phyloP scores from a whole-genome alignment of 2,329 filamentous ascomycete species.

The Aspergillus udagawae region DNA sequence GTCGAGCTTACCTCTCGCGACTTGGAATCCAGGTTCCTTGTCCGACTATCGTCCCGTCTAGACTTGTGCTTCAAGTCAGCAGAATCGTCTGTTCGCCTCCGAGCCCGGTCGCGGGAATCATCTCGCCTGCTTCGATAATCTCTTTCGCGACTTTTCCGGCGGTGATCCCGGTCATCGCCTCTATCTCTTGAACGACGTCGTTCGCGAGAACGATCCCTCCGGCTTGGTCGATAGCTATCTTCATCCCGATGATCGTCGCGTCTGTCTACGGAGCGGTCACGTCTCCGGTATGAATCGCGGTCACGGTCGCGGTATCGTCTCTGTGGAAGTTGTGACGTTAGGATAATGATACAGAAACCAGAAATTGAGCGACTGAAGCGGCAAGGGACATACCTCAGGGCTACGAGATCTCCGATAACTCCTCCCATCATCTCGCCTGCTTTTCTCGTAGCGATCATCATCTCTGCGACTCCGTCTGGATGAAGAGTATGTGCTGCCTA shows the following conservation, averaged over 20 bases:
- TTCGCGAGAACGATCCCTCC: slow-evolving; percentile 62
- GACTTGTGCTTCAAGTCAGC: slow-evolving; percentile 65
- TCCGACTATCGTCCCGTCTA: slow-evolving; percentile 62
- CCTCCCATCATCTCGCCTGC: slow-evolving; percentile 49
- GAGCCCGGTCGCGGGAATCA: slow-evolving; percentile 64
- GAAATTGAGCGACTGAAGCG: neutral
- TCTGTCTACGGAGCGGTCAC: slow-evolving; percentile 63
- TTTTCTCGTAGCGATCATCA: slow-evolving; percentile 50
- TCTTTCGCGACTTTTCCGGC: slow-evolving; percentile 63
- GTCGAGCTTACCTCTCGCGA: slow-evolving; percentile 54
- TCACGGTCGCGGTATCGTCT: slow-evolving; percentile 50
- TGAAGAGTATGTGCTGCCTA: slow-evolving; percentile 76
- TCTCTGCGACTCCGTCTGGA: slow-evolving; percentile 60
- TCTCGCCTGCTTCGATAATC: slow-evolving; percentile 68
- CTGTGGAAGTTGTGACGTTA: slow-evolving; percentile 33
- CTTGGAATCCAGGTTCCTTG: slow-evolving; percentile 49
- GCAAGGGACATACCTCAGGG: slow-evolving; percentile 41
- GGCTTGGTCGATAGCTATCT: slow-evolving; percentile 57
- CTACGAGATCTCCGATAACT: slow-evolving; percentile 45
- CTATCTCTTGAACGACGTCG: slow-evolving; percentile 57
- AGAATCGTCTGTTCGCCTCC: slow-evolving; percentile 64
- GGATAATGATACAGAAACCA: neutral
- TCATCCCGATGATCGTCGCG: slow-evolving; percentile 52
- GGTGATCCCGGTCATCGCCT: slow-evolving; percentile 55
- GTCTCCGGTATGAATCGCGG: slow-evolving; percentile 58